These are phyloP conservation scores for Hypoxylon perforatum DNA, from an alignment of 495 filamentous ascomycete genomes.

Conservation along the genomic window DNA sequence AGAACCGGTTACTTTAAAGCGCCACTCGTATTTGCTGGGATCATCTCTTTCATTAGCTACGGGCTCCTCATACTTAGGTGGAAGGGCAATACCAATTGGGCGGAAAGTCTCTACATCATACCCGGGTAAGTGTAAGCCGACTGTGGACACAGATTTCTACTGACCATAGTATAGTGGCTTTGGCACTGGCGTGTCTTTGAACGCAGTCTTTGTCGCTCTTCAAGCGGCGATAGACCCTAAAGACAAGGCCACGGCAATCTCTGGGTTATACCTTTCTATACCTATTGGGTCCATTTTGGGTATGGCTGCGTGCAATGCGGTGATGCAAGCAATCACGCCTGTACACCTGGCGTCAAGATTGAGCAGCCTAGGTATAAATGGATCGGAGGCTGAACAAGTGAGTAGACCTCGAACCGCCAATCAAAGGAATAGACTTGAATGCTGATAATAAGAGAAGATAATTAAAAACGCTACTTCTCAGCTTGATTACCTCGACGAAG, in stretches of 20 bases:
- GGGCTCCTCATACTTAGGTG: slow-evolving; percentile 67
- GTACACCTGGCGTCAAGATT: slow-evolving; percentile 38
- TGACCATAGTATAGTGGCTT: slow-evolving; percentile 50
- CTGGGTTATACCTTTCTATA: slow-evolving; percentile 62
- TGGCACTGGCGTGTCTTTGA: slow-evolving; percentile 64
- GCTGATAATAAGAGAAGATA: slow-evolving; percentile 39
- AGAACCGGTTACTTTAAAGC: slow-evolving; percentile 70
- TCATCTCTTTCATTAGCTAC: slow-evolving; percentile 63
- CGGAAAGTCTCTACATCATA: slow-evolving; percentile 72
- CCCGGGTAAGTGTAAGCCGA: slow-evolving; percentile 51
- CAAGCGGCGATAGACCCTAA: slow-evolving; percentile 61
- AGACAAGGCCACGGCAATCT: slow-evolving; percentile 66
- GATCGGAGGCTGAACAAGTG: slow-evolving; percentile 41
- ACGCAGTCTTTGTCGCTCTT: slow-evolving; percentile 67
- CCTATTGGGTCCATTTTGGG: slow-evolving; percentile 65
- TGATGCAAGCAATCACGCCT: slow-evolving; percentile 48
- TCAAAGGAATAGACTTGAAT: background rate
- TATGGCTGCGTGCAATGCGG: slow-evolving; percentile 60
- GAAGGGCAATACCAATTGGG: slow-evolving; percentile 69
- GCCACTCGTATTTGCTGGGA: slow-evolving; percentile 62
- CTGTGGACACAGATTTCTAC: background rate
- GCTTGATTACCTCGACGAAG: slow-evolving; percentile 62
- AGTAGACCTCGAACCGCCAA: background rate
- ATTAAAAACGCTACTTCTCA: slow-evolving; percentile 54
- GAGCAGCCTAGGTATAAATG: slow-evolving; percentile 35